These are phyloP conservation scores for Candida mattraensis DNA, from an alignment of 805 yeast genomes.

Conservation along the genomic window DNA sequence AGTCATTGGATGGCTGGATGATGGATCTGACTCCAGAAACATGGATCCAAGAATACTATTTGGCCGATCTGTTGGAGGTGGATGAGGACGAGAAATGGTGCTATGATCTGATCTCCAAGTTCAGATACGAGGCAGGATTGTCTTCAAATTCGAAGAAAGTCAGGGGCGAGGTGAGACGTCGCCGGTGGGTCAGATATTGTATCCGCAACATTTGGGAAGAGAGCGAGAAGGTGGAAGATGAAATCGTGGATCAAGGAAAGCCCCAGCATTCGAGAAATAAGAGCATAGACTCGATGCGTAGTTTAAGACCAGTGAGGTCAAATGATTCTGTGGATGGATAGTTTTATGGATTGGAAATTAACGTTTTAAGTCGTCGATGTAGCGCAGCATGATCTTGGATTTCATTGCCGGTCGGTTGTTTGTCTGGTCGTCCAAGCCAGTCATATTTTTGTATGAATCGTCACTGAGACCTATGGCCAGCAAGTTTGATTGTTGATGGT, in stretches of 20 bases:
- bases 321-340: constrained; percentile 15
- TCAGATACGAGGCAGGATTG: constrained; percentile 26
- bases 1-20: constrained; percentile 50
- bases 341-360: not conserved
- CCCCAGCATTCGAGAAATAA: constrained; percentile 11
- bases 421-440: constrained; percentile 16
- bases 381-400: constrained; percentile 18
- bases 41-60: constrained; percentile 60
- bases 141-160: constrained; percentile 21
- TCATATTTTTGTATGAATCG: constrained; percentile 39
- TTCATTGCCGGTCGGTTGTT: constrained; percentile 18
- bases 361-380: constrained; percentile 5
- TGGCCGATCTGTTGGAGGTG: constrained; percentile 52
- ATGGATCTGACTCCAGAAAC: constrained; percentile 60
- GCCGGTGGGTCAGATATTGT: constrained; percentile 64
- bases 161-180: constrained; percentile 53
- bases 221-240: constrained; percentile 8
- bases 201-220: constrained; percentile 27
- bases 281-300: constrained; percentile 13
- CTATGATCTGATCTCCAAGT: constrained; percentile 50
- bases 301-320: constrained; percentile 10
- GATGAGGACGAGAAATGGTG: constrained; percentile 87
- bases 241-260: constrained; percentile 2
- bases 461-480: constrained; percentile 44
- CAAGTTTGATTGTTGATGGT: constrained; percentile 11